Conservation (phyloP, 2,329 filamentous ascomycete genomes). For the Botrytis fabae region DNA sequence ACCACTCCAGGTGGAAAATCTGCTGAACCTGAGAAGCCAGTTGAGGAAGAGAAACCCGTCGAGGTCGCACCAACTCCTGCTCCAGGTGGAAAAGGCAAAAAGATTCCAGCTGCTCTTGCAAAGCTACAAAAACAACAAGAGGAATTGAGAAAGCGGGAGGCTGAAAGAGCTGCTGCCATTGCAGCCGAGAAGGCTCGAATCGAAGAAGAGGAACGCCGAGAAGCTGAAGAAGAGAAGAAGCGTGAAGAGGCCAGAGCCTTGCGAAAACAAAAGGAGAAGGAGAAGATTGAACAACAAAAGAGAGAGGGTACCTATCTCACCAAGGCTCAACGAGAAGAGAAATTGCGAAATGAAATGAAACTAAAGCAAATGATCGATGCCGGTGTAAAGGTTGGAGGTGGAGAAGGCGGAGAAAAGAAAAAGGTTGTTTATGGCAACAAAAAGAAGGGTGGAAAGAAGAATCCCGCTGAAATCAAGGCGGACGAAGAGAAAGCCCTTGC, state of each 20-base stretch:
- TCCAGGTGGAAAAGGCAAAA: conserved; percentile 78
- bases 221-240: conserved; percentile 66
- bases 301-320: conserved; percentile 85
- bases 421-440: conserved; percentile 74
- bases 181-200: conserved; percentile 66
- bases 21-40: conserved; percentile 56
- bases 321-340: conserved; percentile 81
- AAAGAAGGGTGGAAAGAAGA: conserved; percentile 68
- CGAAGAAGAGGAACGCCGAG: conserved; percentile 64
- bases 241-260: conserved; percentile 71
- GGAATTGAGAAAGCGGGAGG: conserved; percentile 64
- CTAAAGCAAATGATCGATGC: conserved; percentile 83
- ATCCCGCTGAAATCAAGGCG: conserved; percentile 53
- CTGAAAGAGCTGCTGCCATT: conserved; percentile 58
- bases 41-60: conserved; percentile 50
- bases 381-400: conserved; percentile 69
- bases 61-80: conserved; percentile 46
- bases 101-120: conserved; percentile 73
- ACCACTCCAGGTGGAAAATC: conserved; percentile 55
- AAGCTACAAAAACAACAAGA: conserved; percentile 82
- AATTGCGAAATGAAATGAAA: conserved; percentile 75
- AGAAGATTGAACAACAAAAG: conserved; percentile 83
- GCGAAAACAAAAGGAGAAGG: conserved; percentile 85
- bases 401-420: conserved; percentile 55
- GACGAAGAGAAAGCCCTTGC: conserved; percentile 78